phyloP scores from a whole-genome alignment of 495 filamentous ascomycete genomes.

The Podospora comata region DNA sequence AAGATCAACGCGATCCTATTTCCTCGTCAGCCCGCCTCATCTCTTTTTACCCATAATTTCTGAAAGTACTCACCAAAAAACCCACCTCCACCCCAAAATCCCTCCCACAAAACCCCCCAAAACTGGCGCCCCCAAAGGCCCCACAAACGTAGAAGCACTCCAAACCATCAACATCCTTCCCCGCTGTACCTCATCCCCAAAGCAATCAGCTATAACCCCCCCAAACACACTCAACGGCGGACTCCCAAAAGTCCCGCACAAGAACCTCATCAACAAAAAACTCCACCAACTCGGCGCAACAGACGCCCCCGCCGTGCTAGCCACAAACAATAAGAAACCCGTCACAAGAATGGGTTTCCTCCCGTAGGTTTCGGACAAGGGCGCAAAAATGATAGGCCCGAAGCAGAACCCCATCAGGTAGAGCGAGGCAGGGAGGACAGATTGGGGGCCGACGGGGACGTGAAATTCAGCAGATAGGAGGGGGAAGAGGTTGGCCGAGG shows the following conservation, averaged over 20 bases:
- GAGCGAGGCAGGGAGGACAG: slow-evolving; percentile 35
- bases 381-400: slow-evolving; percentile 50
- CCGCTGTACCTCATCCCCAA: slow-evolving; percentile 21
- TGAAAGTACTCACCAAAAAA: slow-evolving; percentile 47
- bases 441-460: slow-evolving; percentile 25
- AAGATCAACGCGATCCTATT: slow-evolving; percentile 43
- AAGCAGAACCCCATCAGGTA: slow-evolving; percentile 63
- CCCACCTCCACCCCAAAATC: slow-evolving; percentile 47
- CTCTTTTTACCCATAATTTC: neutral
- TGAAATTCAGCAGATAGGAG: slow-evolving; percentile 16
- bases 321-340: slow-evolving; percentile 64
- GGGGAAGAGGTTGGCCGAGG: slow-evolving; percentile 28
- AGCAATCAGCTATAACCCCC: slow-evolving; percentile 81
- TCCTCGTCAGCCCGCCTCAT: slow-evolving; percentile 2
- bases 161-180: slow-evolving; percentile 34
- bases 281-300: slow-evolving; percentile 54
- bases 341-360: slow-evolving; percentile 66
- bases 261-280: slow-evolving; percentile 31
- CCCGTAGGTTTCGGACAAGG: slow-evolving; percentile 65
- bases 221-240: slow-evolving; percentile 80
- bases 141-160: slow-evolving; percentile 30
- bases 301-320: slow-evolving; percentile 72
- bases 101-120: slow-evolving; percentile 39
- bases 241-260: slow-evolving; percentile 64
- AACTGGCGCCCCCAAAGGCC: slow-evolving; percentile 50